Conservation (phyloP, 768 basidiomycete genomes). For the Lactarius indigo region DNA sequence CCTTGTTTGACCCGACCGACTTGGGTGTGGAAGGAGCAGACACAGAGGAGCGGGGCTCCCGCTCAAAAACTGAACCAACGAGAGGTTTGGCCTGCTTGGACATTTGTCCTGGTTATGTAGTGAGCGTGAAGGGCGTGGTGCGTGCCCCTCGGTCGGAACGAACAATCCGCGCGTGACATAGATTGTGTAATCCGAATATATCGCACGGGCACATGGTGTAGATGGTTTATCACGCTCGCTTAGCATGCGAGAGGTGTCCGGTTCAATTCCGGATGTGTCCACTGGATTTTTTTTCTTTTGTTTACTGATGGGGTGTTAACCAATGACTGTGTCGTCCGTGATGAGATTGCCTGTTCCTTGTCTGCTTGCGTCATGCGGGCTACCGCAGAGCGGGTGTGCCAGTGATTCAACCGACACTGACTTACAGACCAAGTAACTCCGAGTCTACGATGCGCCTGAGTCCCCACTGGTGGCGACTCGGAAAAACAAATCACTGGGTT, state of each 20-base stretch:
- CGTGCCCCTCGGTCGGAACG: too few relatives aligned
- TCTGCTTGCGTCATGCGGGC: neutral
- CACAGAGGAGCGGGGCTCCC: constrained; percentile 32
- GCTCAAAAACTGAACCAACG: constrained; percentile 48
- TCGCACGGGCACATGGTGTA: constrained; percentile 22
- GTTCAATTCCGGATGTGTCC: constrained; percentile 26
- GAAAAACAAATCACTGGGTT: too few relatives aligned
- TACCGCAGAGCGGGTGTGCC: too few relatives aligned
- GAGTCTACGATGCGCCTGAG: too few relatives aligned
- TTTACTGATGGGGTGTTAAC: too few relatives aligned
- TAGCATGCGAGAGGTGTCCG: constrained; percentile 25
- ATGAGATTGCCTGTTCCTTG: neutral
- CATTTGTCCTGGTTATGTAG: constrained; percentile 12
- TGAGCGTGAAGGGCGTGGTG: neutral
- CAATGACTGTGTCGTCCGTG: too few relatives aligned
- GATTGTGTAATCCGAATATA: neutral
- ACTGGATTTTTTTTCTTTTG: neutral
- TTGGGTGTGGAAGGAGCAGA: constrained; percentile 28
- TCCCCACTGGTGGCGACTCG: too few relatives aligned
- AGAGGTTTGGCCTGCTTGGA: constrained; percentile 28
- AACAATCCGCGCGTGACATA: neutral
- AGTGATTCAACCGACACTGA: too few relatives aligned
- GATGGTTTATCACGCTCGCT: constrained; percentile 26
- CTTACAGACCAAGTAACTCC: too few relatives aligned
- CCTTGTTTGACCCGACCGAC: constrained; percentile 29